A percentile compares a stretch with the other conserved stretches of the same genome.
Conservation (phyloP, 495 filamentous ascomycete genomes). For the Penicillium flavigenum region DNA sequence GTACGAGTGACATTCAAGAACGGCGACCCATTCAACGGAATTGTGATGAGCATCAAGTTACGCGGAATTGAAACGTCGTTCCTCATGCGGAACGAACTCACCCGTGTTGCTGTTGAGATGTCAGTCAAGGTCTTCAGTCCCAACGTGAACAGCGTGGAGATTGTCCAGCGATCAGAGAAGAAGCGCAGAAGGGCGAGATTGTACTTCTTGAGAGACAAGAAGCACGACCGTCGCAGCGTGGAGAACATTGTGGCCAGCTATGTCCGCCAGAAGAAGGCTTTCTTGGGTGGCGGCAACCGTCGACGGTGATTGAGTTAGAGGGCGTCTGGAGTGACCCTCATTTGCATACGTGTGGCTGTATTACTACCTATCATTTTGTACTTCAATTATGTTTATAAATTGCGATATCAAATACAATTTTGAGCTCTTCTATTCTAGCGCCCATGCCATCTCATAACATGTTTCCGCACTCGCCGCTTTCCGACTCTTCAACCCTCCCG, state of each 20-base stretch:
- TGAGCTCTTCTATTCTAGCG: slow-evolving; percentile 1
- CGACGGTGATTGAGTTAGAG: slow-evolving; percentile 21
- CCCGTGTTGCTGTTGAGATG: slow-evolving; percentile 90
- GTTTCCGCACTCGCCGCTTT: too few species aligned
- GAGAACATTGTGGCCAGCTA: slow-evolving; percentile 71
- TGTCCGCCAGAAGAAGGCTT: slow-evolving; percentile 56
- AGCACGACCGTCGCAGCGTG: slow-evolving; percentile 68
- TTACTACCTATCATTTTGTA: slow-evolving; percentile 23
- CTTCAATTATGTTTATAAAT: slow-evolving; percentile 12
- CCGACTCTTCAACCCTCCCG: too few species aligned
- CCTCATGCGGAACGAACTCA: slow-evolving; percentile 77
- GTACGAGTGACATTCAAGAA: slow-evolving; percentile 80
- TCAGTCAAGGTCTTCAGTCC: slow-evolving; percentile 92
- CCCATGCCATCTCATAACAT: too few species aligned
- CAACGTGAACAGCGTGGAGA: slow-evolving; percentile 85
- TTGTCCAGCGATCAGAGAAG: slow-evolving; percentile 82
- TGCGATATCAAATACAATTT: slow-evolving; percentile 12
- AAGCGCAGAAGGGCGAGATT: slow-evolving; percentile 83
- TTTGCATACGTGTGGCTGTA: slow-evolving; percentile 39
- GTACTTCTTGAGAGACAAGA: slow-evolving; percentile 80
- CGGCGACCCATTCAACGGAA: slow-evolving; percentile 87
- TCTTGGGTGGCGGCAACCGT: slow-evolving; percentile 34
- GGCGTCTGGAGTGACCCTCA: slow-evolving; percentile 12
- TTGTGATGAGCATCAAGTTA: slow-evolving; percentile 79
- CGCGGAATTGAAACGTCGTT: slow-evolving; percentile 83